These are phyloP conservation scores for Penicillium coffeae DNA, from an alignment of 495 filamentous ascomycete species.

Conservation along the genomic window DNA sequence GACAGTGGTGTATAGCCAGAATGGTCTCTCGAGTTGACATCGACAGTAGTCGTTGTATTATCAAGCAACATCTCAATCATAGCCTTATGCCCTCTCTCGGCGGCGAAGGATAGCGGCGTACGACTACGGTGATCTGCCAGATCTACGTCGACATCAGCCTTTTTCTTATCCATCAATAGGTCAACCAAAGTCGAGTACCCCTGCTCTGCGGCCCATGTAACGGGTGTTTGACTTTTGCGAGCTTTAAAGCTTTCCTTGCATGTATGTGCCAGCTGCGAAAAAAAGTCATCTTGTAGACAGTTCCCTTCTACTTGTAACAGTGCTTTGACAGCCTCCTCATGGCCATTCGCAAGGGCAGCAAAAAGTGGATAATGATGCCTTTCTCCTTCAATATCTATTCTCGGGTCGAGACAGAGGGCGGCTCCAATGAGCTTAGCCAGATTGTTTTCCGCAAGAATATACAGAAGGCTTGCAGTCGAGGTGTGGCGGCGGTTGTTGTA, in stretches of 20 bases:
- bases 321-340: conserved; percentile 18
- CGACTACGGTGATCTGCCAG: no score
- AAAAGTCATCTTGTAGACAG: no score
- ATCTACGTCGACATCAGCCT: no score
- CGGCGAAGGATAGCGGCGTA: no score
- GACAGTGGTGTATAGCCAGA: no score
- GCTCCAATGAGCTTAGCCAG: conserved; percentile 34
- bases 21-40: no score
- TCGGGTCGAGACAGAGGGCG: conserved; percentile 11
- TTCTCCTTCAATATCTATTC: conserved; percentile 29
- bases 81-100: no score
- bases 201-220: conserved; percentile 19
- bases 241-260: conserved; percentile 4
- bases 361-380: conserved; percentile 42
- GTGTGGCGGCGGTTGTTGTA: conserved; percentile 27
- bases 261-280: conserved; percentile 7
- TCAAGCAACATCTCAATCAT: no score
- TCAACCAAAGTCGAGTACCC: conserved; percentile 11
- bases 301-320: no score
- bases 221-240: conserved; percentile 12
- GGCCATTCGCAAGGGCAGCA: conserved; percentile 34
- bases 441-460: conserved; percentile 45
- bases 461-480: conserved; percentile 33
- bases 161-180: conserved; percentile 15
- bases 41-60: no score